A percentile compares a stretch with the other conserved stretches of the same genome.
phyloP scores from a whole-genome alignment of 2,329 filamentous ascomycete species.

The Xylaria arbuscula region DNA sequence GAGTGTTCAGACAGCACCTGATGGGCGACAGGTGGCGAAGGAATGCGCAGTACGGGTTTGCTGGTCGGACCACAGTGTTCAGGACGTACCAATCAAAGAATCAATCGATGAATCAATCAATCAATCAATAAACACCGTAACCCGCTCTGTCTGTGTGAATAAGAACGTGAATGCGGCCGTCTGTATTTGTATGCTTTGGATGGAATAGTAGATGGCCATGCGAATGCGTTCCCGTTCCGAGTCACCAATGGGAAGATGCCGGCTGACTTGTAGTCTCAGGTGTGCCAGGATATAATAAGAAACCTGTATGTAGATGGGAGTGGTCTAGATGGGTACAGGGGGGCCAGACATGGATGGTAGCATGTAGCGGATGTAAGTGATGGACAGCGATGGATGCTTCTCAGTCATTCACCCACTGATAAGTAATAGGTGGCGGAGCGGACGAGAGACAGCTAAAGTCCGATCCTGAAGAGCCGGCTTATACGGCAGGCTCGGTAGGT shows the following conservation, averaged over 20 bases:
- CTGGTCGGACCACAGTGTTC: constrained; percentile 8
- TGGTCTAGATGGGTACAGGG: background rate
- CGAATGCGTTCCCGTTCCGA: constrained; percentile 4
- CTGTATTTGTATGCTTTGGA: background rate
- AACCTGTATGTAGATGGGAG: background rate
- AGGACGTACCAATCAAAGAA: background rate
- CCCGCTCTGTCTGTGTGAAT: constrained; percentile 1
- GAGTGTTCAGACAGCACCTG: constrained; percentile 31
- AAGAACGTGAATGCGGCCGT: too few relatives aligned
- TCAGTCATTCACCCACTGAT: constrained; percentile 7
- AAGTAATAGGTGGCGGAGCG: constrained; percentile 6
- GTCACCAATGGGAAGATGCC: background rate
- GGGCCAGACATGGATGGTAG: background rate
- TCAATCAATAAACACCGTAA: constrained; percentile 5
- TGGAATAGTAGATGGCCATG: background rate
- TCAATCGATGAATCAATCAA: background rate
- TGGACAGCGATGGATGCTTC: background rate
- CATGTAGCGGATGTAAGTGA: background rate
- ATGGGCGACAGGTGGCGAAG: constrained; percentile 23
- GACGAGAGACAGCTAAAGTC: constrained; percentile 35
- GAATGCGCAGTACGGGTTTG: background rate
- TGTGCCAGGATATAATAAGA: background rate
- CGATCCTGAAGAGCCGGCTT: constrained; percentile 20
- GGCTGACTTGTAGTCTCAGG: background rate
- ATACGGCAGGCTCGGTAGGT: constrained; percentile 4